Conservation (phyloP, 164 flowering plant genomes). For the Cinnamomum chago region DNA sequence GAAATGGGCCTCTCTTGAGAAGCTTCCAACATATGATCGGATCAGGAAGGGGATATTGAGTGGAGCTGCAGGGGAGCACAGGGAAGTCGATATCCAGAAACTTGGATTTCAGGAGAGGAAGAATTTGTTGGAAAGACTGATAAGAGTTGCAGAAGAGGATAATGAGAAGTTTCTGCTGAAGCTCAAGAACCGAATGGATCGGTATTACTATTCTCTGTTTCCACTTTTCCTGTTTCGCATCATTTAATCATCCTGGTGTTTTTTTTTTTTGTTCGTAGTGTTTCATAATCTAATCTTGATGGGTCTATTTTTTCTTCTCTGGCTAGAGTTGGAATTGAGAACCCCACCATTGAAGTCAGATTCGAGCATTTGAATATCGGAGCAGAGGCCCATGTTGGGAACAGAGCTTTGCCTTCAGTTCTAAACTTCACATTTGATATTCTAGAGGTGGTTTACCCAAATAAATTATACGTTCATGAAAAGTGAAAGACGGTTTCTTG, state of each 20-base stretch:
- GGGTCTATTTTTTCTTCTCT: not conserved
- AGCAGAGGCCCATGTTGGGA: slow-evolving; percentile 66
- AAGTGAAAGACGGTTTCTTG: not conserved
- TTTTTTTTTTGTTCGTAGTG: too few relatives aligned
- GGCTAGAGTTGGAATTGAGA: slow-evolving; percentile 70
- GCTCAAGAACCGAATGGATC: slow-evolving; percentile 64
- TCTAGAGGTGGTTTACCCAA: slow-evolving; percentile 5
- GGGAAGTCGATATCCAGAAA: slow-evolving; percentile 65
- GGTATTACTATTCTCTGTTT: slow-evolving; percentile 30
- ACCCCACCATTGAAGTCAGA: slow-evolving; percentile 81
- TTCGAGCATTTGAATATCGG: slow-evolving; percentile 66
- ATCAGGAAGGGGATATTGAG: slow-evolving; percentile 12
- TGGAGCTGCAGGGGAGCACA: slow-evolving; percentile 16
- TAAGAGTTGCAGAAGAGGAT: slow-evolving; percentile 79
- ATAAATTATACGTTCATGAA: too few relatives aligned
- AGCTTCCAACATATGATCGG: slow-evolving; percentile 20
- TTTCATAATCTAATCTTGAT: not conserved
- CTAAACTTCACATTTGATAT: slow-evolving; percentile 28
- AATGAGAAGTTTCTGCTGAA: slow-evolving; percentile 79
- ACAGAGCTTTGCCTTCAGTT: slow-evolving; percentile 75
- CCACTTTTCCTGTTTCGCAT: not conserved
- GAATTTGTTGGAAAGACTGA: slow-evolving; percentile 60
- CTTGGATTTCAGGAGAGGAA: slow-evolving; percentile 55
- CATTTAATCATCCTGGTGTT: not conserved
- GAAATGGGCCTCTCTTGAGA: slow-evolving; percentile 26